Evolutionary conservation across 306 rosid genomes (phyloP).

Genomic region (Albizia julibrissin): DNA sequence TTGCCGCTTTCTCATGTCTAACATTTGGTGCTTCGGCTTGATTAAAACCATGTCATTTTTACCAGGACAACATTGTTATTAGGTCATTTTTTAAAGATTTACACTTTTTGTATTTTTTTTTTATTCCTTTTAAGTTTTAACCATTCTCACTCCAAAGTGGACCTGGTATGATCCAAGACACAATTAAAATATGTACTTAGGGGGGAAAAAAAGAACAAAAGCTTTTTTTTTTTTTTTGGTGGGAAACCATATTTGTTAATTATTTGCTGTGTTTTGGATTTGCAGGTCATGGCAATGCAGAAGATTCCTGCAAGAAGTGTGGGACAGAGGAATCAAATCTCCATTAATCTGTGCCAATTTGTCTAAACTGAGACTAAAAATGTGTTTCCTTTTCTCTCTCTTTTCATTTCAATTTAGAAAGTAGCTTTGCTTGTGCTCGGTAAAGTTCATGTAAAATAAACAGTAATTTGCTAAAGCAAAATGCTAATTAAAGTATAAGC

Average conservation of each 20-base stretch:
- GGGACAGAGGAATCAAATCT: slow-evolving; percentile 33
- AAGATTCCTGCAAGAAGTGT: slow-evolving; percentile 28
- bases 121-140: slow-evolving; percentile 26
- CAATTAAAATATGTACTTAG: neutral
- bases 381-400: neutral
- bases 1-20: neutral
- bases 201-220: neutral
- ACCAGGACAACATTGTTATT: neutral
- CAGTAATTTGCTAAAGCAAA: neutral
- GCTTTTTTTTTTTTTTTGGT: neutral
- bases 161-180: slow-evolving; percentile 40
- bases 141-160: slow-evolving; percentile 36
- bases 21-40: neutral
- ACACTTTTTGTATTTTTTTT: neutral
- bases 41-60: neutral
- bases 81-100: neutral
- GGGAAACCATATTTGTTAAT: slow-evolving; percentile 4
- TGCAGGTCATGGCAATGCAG: slow-evolving; percentile 20
- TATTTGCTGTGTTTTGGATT: slow-evolving; percentile 13
- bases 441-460: slow-evolving; percentile 27
- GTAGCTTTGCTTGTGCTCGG: slow-evolving; percentile 4
- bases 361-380: neutral
- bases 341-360: slow-evolving; percentile 12
- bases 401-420: neutral
- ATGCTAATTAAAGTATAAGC: neutral